A percentile compares a stretch with the other conserved stretches of the same genome.
phyloP scores from a whole-genome alignment of 768 basidiomycete genomes.

The Mycena metata region DNA sequence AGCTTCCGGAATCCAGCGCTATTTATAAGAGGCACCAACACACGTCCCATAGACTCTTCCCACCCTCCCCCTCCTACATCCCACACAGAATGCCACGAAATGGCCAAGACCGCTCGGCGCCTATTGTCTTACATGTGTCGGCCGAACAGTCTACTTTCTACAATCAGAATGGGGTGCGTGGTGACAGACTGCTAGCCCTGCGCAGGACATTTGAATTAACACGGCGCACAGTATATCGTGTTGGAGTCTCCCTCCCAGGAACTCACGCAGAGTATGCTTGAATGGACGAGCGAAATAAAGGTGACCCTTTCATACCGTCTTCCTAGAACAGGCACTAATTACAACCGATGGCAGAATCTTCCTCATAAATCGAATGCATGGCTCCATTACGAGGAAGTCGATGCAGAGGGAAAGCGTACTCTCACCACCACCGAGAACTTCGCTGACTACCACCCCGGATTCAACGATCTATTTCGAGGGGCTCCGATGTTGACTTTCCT shows the following conservation, averaged over 20 bases:
- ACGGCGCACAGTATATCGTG: conserved; percentile 24
- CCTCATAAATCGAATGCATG: conserved; percentile 31
- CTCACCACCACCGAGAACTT: conserved; percentile 34
- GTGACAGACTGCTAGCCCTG: too few relatives aligned
- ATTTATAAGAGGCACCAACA: too few relatives aligned
- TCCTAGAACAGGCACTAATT: background rate
- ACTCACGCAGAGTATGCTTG: conserved; percentile 15
- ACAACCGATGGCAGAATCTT: conserved; percentile 11
- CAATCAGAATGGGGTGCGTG: too few relatives aligned
- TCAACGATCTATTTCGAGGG: conserved; percentile 31
- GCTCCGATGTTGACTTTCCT: conserved; percentile 16
- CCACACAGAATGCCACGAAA: too few relatives aligned
- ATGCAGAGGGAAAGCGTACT: conserved; percentile 7
- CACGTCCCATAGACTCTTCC: too few relatives aligned
- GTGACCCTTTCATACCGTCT: background rate
- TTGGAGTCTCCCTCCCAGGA: conserved; percentile 18
- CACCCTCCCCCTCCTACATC: too few relatives aligned
- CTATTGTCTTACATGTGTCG: too few relatives aligned
- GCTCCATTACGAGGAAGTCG: conserved; percentile 38
- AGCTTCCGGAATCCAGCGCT: too few relatives aligned
- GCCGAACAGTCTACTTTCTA: too few relatives aligned
- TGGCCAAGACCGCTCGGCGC: too few relatives aligned
- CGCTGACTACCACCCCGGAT: conserved; percentile 33
- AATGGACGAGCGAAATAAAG: conserved; percentile 37
- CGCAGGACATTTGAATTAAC: too few relatives aligned